Evolutionary conservation across 768 basidiomycete genomes (phyloP).

Genomic region (Flagelloscypha sp.): DNA sequence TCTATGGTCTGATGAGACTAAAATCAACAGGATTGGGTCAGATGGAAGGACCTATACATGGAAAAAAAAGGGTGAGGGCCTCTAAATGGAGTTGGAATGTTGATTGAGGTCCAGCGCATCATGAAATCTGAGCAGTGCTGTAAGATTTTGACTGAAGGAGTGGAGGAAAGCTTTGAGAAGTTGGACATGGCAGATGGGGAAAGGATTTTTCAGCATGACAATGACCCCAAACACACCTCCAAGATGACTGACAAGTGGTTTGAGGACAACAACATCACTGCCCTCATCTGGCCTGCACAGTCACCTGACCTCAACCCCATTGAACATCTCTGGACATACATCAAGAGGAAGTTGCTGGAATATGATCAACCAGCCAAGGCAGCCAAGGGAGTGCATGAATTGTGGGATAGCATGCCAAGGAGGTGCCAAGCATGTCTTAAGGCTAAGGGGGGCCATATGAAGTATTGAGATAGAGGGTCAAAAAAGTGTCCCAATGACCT

Average conservation of each 20-base stretch:
- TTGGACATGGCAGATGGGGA: slow-evolving; percentile 4
- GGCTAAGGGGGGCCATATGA: too few species aligned
- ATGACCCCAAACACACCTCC: slow-evolving; percentile 17
- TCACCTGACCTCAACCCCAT: slow-evolving; percentile 24
- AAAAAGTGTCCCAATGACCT: too few species aligned
- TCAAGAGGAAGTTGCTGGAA: slow-evolving; percentile 8
- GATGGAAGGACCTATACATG: slow-evolving; percentile 5
- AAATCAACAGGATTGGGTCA: slow-evolving; percentile 22
- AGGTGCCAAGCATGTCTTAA: too few species aligned
- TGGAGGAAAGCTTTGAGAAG: slow-evolving; percentile 10
- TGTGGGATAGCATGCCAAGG: slow-evolving; percentile 6
- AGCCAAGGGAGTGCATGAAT: slow-evolving; percentile 6
- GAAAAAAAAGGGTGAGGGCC: slow-evolving; percentile 15
- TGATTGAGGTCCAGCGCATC: slow-evolving; percentile 12
- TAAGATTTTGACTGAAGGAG: slow-evolving; percentile 15
- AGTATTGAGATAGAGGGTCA: too few species aligned
- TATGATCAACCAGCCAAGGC: slow-evolving; percentile 5
- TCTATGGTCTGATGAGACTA: slow-evolving; percentile 22
- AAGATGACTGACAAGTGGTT: slow-evolving; percentile 11
- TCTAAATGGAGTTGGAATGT: slow-evolving; percentile 15
- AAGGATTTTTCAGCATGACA: slow-evolving; percentile 19
- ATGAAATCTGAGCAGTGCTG: slow-evolving; percentile 17
- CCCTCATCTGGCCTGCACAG: slow-evolving; percentile 16
- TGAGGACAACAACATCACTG: slow-evolving; percentile 7
- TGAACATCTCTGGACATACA: slow-evolving; percentile 19